Percentiles rank a stretch among this genome's conserved stretches.
These are phyloP conservation scores for Candida quercuum DNA, from an alignment of 805 yeast genomes.

Conservation along the genomic window DNA sequence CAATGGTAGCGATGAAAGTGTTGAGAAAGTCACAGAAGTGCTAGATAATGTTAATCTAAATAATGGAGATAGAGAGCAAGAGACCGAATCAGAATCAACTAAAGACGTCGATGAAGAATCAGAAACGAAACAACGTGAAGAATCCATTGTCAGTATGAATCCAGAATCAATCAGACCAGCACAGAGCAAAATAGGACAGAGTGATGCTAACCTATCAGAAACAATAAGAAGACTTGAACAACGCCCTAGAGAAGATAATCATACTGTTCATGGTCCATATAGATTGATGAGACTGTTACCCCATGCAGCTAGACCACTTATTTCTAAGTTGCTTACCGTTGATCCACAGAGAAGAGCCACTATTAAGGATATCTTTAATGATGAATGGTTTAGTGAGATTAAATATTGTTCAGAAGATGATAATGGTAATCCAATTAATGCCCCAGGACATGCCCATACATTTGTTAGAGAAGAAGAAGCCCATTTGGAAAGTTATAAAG, in stretches of 20 bases:
- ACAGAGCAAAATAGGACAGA: constrained; percentile 3
- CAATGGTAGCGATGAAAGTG: constrained; percentile 2
- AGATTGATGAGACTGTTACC: constrained; percentile 76
- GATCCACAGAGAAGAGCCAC: constrained; percentile 62
- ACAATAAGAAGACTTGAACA: constrained; percentile 1
- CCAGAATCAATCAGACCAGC: neutral
- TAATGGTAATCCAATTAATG: constrained; percentile 34
- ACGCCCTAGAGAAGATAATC: constrained; percentile 1
- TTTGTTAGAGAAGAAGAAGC: constrained; percentile 41
- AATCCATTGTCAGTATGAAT: no score
- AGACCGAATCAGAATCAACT: neutral
- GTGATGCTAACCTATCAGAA: neutral
- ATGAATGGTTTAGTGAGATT: constrained; percentile 67
- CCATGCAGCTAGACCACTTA: constrained; percentile 75
- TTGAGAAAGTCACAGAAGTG: constrained; percentile 12
- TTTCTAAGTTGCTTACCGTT: constrained; percentile 58
- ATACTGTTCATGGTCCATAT: constrained; percentile 62
- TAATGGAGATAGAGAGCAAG: constrained; percentile 8
- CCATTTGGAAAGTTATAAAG: constrained; percentile 38
- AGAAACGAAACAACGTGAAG: no score
- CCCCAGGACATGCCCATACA: constrained; percentile 48
- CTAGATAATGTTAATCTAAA: constrained; percentile 12
- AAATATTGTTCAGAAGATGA: constrained; percentile 51
- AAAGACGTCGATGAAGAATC: no score
- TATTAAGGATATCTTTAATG: constrained; percentile 56